These are phyloP conservation scores for Geranium rotundifolium DNA, from an alignment of 345 rosid genomes.

Conservation along the genomic window DNA sequence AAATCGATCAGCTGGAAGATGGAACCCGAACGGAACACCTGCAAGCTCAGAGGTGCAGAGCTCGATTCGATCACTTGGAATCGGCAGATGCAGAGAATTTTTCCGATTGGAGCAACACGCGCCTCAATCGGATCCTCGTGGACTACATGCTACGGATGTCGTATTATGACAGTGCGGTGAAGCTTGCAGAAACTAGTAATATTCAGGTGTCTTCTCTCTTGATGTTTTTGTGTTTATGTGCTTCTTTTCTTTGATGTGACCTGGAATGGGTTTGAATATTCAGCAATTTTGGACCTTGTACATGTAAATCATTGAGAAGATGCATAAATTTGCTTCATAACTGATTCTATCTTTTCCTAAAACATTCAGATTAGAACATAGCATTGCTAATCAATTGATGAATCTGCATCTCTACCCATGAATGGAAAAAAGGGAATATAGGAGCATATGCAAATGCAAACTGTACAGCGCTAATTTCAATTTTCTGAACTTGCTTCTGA, in stretches of 20 bases:
- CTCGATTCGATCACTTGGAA: slow-evolving; percentile 83
- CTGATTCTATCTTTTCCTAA: neutral
- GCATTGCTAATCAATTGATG: neutral
- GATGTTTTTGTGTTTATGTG: neutral
- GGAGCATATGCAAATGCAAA: neutral
- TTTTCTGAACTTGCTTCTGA: neutral
- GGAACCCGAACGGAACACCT: slow-evolving; percentile 60
- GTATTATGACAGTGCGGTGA: slow-evolving; percentile 64
- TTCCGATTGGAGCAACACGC: slow-evolving; percentile 61
- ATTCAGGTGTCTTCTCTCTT: slow-evolving; percentile 37
- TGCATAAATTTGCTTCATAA: too few relatives aligned
- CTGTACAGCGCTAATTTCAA: neutral
- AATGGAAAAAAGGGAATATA: neutral
- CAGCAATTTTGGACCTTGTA: neutral
- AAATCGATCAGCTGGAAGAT: slow-evolving; percentile 62
- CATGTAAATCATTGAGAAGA: neutral
- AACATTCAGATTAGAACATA: neutral
- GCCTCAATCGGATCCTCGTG: slow-evolving; percentile 75
- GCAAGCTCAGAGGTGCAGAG: slow-evolving; percentile 83
- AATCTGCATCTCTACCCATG: neutral
- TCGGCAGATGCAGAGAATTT: slow-evolving; percentile 59
- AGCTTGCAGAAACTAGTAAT: slow-evolving; percentile 62
- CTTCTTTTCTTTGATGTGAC: too few relatives aligned
- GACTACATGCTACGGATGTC: slow-evolving; percentile 95
- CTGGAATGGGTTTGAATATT: neutral